phyloP scores from a whole-genome alignment of 140 eudicot species.

The Erigeron philadelphicus region DNA sequence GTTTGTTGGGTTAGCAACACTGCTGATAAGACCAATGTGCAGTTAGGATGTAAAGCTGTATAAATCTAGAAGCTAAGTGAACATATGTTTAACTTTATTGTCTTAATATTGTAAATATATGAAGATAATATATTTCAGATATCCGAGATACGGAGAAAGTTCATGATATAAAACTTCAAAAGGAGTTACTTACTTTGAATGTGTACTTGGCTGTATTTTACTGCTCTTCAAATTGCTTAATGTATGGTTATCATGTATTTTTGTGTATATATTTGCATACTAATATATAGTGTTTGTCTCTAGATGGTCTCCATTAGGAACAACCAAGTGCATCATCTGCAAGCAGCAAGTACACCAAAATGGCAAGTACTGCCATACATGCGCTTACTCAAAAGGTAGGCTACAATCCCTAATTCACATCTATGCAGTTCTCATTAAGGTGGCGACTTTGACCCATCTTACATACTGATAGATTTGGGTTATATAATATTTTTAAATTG shows the following conservation, averaged over 20 bases:
- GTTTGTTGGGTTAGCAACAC: neutral
- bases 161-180: too few species aligned
- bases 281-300: constrained; percentile 12
- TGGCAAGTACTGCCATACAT: constrained; percentile 89
- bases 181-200: too few species aligned
- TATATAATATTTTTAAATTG: neutral
- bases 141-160: too few species aligned
- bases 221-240: neutral
- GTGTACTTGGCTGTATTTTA: too few species aligned
- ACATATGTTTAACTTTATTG: too few species aligned
- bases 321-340: constrained; percentile 78
- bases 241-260: neutral
- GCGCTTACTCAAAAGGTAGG: constrained; percentile 90
- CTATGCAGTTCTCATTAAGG: neutral
- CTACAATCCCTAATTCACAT: constrained; percentile 7
- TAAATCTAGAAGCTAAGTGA: too few species aligned
- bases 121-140: too few species aligned
- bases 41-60: too few species aligned
- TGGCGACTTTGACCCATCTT: neutral
- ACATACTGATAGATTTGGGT: neutral
- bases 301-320: constrained; percentile 97
- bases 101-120: too few species aligned
- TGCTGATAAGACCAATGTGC: neutral
- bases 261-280: constrained; percentile 7
- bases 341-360: constrained; percentile 98